phyloP scores from a whole-genome alignment of 2,329 filamentous ascomycete species.

The Fusarium cicatricum region DNA sequence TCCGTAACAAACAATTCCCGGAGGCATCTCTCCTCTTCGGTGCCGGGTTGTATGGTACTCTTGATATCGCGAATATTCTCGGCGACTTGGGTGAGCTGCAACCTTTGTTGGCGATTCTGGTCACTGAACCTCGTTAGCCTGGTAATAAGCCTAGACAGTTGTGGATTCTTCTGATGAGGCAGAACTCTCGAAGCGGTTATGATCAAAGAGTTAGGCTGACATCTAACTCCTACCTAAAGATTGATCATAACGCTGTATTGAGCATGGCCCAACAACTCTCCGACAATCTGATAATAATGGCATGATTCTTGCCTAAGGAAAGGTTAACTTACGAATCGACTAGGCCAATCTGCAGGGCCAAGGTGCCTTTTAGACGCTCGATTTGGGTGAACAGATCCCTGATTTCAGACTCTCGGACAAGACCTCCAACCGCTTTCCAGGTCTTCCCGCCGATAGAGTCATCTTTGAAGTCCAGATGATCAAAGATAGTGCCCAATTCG shows the following conservation, averaged over 20 bases:
- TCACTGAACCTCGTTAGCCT: background rate
- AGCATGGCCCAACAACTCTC: no score
- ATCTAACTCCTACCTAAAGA: no score
- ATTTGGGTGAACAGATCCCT: background rate
- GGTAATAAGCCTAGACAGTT: no score
- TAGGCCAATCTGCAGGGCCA: background rate
- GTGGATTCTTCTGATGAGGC: no score
- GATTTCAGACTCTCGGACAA: constrained; percentile 9
- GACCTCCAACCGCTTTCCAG: constrained; percentile 14
- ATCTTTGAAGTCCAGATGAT: background rate
- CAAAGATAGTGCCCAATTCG: background rate
- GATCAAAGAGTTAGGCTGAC: no score
- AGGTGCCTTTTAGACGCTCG: constrained; percentile 2
- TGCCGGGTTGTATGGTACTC: background rate
- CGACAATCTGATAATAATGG: no score
- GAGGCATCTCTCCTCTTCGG: background rate
- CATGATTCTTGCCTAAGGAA: no score
- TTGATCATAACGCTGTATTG: no score
- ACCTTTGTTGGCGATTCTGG: background rate
- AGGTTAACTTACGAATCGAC: background rate
- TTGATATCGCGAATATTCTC: background rate
- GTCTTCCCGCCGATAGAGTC: constrained; percentile 3
- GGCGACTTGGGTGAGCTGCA: background rate
- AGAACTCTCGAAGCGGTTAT: no score
- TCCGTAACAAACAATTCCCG: constrained; percentile 17